Evolutionary conservation across 371 early-diverging fungal genomes (phyloP), one percentile per base, ranked within the genome.

Genomic region (Paraphysoderma sedebokerense): DNA sequence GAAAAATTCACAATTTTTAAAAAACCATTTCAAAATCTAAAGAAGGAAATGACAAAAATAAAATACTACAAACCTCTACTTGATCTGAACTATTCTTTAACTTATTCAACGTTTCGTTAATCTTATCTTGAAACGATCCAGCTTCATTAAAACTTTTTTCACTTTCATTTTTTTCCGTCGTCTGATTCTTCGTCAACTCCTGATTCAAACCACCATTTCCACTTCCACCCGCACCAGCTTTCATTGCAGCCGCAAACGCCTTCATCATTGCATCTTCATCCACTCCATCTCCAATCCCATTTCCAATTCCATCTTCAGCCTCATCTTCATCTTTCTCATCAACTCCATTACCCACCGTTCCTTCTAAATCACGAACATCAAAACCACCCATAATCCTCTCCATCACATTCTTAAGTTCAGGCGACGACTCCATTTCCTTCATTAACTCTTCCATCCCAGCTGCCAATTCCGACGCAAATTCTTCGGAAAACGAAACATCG

Each of bases 101-200:
- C 46, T 87, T 85, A 54, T 73, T 75, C 80, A 89, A 76, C 5
- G 90, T 89, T 39, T 82, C 75, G 26, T 76, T 72, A 53, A 87
- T 84, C 20, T 72, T 76, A 41, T 82, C 82, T 54, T 84, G 82
- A 63, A 87, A 87, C 38, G 71, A 61, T n/a, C 23, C 23, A 19
- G 19, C 11, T 19, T 9, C 11, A 24, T 26, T 28, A 13, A 39
- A 39, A 23, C 9, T 2, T 27, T 55, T 60, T 50, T 77, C 59
- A 11, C 66, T 61, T 7, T 92, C 88, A 13, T 76, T 76, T 45
- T 74, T 72, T 52, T 77, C 74, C 98, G 97, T 98, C 50, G 75
- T n/a, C n/a, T n/a, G n/a, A n/a, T n/a, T n/a, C n/a, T n/a, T n/a
- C n/a, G n/a, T n/a, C n/a, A n/a, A n/a, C n/a, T n/a, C n/a, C n/a